Percentiles rank a stretch among this genome's conserved stretches.
These are phyloP conservation scores for Casuarina equisetifolia DNA, from an alignment of 306 rosid species.

Conservation along the genomic window DNA sequence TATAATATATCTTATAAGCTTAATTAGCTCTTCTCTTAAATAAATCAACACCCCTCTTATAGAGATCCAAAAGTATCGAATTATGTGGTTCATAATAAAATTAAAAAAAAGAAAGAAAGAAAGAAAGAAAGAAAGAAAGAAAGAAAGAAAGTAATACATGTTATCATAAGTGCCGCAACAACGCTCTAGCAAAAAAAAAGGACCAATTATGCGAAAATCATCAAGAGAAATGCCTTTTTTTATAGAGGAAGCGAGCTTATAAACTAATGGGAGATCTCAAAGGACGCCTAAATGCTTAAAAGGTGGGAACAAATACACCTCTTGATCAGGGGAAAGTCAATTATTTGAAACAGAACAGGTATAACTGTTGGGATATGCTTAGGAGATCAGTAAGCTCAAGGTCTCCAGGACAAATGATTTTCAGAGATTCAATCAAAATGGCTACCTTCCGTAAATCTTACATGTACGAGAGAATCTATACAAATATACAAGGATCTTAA, in stretches of 20 bases:
- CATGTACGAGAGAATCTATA: slow-evolving; percentile 6
- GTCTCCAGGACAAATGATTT: background rate
- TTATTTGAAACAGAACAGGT: background rate
- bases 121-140: no score
- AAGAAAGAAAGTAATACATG: no score
- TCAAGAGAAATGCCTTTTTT: no score
- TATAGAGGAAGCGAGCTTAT: no score
- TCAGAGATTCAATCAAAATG: background rate
- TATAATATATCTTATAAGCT: no score
- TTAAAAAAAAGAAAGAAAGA: no score
- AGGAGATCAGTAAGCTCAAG: background rate
- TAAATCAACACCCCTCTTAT: background rate
- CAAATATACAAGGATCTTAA: slow-evolving; percentile 5
- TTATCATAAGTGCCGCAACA: no score
- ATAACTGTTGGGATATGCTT: background rate
- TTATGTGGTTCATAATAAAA: background rate
- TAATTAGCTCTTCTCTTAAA: no score
- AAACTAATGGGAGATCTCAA: no score
- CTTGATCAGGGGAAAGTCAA: background rate
- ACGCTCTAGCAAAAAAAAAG: no score
- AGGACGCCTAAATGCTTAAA: no score
- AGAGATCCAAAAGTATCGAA: background rate
- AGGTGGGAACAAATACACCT: background rate
- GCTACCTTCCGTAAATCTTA: background rate
- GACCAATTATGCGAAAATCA: no score